Base-by-base conservation (phyloP, 2,329 filamentous ascomycete genomes). In the Botrytis paeoniae region DNA sequence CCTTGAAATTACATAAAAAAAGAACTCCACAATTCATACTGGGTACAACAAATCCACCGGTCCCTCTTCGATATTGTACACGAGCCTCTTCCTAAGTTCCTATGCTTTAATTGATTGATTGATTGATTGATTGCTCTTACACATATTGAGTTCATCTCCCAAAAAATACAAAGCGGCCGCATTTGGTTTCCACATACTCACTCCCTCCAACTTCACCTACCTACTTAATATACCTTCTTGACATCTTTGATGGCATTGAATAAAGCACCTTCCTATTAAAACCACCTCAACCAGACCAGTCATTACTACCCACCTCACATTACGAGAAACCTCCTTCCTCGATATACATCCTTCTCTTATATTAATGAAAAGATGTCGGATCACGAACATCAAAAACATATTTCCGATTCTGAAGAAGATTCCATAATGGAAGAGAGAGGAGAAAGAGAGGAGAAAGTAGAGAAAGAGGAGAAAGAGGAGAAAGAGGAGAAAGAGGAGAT, bases 371-470 rank as follows among this genome's bases (percentile, higher is more conserved):
- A 32, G 35, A 68, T 68, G 64, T 41, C 64, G n/a, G 64, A 57
- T 14, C 48, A 41, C 35, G 48, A 57, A 37, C 54, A 70, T 45
- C 41, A 62, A 35, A 51, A 48, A 64, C 35, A 75, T 63, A 45
- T 78, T 79, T 77, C 74, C 74, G 14, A 76, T 76, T 61, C 73
- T 73, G 45, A 74, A 75, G 39, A 64, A 75, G 32, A 69, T 64
- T 37, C 72, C 43, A 66, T 75, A 74, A 25, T 51, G 69, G 22
- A 60, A 70, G 59, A 73, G 69, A 62, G 63, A 73, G 73, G 64
- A 70, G 64, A 73, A 68, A 51, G 64, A 69, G 20, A 69, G 71
- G 64, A 72, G 68, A 57, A 64, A 69, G 20, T 73, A 12, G 45
- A 48, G 69, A 62, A 64, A 68, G 25, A 62, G 68, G 64, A 41